Conservation (phyloP, 192 early-diverging fungal genomes). For the Podila clonocystis region DNA sequence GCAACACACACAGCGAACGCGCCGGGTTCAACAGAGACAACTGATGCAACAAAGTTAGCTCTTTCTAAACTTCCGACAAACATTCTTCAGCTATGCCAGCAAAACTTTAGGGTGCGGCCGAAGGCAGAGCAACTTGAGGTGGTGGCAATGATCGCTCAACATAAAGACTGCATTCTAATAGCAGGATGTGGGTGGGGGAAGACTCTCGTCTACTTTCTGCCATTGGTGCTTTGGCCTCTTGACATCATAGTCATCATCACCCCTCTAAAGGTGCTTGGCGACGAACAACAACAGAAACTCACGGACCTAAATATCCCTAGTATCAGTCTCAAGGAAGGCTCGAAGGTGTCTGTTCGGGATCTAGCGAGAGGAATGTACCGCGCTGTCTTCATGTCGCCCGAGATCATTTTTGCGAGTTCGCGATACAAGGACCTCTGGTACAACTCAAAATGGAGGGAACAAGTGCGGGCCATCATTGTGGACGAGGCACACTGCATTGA, state of each 20-base stretch:
- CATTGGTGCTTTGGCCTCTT: conserved; percentile 6
- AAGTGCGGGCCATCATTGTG: conserved; percentile 3
- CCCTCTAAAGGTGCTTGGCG: background rate
- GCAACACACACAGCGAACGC: too few relatives aligned
- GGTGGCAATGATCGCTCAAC: background rate
- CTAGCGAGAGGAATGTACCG: conserved; percentile 1
- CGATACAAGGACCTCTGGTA: conserved; percentile 15
- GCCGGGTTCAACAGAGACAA: too few relatives aligned
- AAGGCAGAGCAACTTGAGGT: conserved; percentile 12
- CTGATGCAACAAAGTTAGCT: too few relatives aligned
- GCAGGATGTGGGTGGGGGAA: conserved; percentile 26
- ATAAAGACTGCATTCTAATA: conserved; percentile 15
- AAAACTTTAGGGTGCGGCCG: background rate
- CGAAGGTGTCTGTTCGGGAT: background rate
- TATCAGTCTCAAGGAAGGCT: background rate
- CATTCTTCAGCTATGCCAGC: background rate
- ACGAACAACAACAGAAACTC: conserved; percentile 9
- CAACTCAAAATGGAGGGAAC: conserved; percentile 2
- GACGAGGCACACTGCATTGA: conserved; percentile 26
- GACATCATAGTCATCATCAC: conserved; percentile 8
- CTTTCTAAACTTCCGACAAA: background rate
- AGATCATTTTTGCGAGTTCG: background rate
- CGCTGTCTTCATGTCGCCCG: conserved; percentile 39
- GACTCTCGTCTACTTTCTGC: conserved; percentile 11
- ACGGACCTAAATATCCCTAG: conserved; percentile 4